These are phyloP conservation scores for Gastrolobium bilobum DNA, from an alignment of 306 rosid species.

Conservation along the genomic window DNA sequence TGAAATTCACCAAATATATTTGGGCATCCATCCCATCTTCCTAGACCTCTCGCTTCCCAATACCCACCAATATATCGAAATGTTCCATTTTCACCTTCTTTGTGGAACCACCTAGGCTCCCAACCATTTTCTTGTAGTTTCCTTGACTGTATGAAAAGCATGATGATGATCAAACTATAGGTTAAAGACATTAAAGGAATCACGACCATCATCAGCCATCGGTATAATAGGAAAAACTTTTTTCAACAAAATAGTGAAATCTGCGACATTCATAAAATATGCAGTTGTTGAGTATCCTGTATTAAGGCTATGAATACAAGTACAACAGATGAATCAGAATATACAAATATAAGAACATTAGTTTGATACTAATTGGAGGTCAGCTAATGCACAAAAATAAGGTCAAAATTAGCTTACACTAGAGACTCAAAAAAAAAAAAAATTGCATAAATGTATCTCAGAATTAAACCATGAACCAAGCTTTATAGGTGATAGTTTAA, in stretches of 20 bases:
- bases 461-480: not conserved
- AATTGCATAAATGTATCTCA: not conserved
- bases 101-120: conserved; percentile 90
- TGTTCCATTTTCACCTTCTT: conserved; percentile 74
- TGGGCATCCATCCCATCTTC: conserved; percentile 88
- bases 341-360: not conserved
- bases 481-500: not conserved
- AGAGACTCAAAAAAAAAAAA: not conserved
- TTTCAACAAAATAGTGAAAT: not conserved
- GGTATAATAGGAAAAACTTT: not conserved
- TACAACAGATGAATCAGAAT: not conserved
- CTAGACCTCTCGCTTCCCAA: conserved; percentile 83
- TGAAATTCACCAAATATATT: conserved; percentile 82
- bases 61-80: conserved; percentile 83
- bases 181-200: not conserved
- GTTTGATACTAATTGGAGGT: not conserved
- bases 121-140: conserved; percentile 97
- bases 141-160: conserved; percentile 68
- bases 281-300: not conserved
- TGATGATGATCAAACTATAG: conserved; percentile 21
- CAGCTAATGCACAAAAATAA: not conserved
- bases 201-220: not conserved
- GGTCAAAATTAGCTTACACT: not conserved
- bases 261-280: not conserved
- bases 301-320: not conserved